These are phyloP conservation scores for Ogataea minuta DNA, from an alignment of 805 yeast genomes.

Conservation along the genomic window DNA sequence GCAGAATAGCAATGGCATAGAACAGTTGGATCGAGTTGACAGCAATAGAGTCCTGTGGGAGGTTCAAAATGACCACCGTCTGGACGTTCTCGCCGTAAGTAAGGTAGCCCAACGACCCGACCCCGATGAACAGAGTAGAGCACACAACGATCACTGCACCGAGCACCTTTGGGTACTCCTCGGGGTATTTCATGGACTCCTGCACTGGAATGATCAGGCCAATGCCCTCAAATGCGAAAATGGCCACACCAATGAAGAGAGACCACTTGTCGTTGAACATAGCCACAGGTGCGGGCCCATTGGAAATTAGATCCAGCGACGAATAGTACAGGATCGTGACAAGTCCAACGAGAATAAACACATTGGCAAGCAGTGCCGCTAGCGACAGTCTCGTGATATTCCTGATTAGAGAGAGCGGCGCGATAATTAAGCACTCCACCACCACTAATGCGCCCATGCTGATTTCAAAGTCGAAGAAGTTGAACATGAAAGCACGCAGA, in stretches of 20 bases:
- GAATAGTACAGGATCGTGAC: conserved; percentile 61
- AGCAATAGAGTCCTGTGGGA: conserved; percentile 64
- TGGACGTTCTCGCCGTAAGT: conserved; percentile 64
- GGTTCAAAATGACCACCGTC: conserved; percentile 68
- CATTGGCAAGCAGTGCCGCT: conserved; percentile 69
- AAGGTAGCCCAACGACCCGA: conserved; percentile 68
- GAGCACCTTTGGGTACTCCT: conserved; percentile 66
- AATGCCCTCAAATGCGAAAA: conserved; percentile 86
- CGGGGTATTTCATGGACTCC: conserved; percentile 76
- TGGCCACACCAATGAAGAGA: conserved; percentile 77
- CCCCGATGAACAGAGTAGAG: conserved; percentile 55
- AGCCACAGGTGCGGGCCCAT: conserved; percentile 52
- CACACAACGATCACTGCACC: conserved; percentile 61
- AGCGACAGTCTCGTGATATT: conserved; percentile 74
- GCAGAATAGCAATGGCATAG: conserved; percentile 69
- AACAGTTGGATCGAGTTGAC: conserved; percentile 67
- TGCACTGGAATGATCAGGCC: conserved; percentile 80
- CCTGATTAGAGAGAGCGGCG: conserved; percentile 70
- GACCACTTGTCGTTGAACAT: conserved; percentile 64
- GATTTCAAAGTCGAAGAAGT: conserved; percentile 43
- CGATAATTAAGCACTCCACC: conserved; percentile 54
- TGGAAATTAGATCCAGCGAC: conserved; percentile 40
- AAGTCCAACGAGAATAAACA: conserved; percentile 65
- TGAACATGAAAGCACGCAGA: conserved; percentile 56
- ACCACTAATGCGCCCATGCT: conserved; percentile 47